phyloP scores from a whole-genome alignment of 345 rosid genomes.

The Populus deltoides region DNA sequence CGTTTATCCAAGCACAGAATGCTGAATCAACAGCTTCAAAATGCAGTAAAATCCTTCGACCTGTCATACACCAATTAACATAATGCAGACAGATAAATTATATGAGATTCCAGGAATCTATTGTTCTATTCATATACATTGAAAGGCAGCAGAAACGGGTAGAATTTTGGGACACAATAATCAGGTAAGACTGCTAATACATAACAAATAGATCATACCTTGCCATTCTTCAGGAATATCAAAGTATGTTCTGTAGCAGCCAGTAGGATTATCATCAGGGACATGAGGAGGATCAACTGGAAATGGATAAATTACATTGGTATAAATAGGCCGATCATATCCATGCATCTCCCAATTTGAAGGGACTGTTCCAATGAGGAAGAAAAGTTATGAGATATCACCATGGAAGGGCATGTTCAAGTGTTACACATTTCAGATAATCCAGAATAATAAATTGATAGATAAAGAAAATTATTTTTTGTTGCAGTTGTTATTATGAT shows the following conservation, averaged over 20 bases:
- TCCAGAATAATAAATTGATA: not conserved
- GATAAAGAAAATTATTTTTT: not conserved
- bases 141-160: not conserved
- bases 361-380: constrained; percentile 66
- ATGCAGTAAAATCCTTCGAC: constrained; percentile 88
- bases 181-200: constrained; percentile 7
- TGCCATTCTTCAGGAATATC: constrained; percentile 81
- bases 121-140: not conserved
- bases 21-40: constrained; percentile 99
- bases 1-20: constrained; percentile 87
- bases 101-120: not conserved
- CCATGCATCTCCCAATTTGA: constrained; percentile 99
- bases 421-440: not conserved
- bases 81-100: not conserved
- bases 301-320: constrained; percentile 78
- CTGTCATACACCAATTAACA: constrained; percentile 39
- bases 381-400: constrained; percentile 21
- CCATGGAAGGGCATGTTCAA: not conserved
- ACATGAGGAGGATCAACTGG: constrained; percentile 72
- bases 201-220: constrained; percentile 42
- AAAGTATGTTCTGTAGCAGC: constrained; percentile 85
- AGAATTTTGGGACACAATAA: constrained; percentile 2
- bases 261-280: constrained; percentile 85
- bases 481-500: not conserved
- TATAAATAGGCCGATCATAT: constrained; percentile 87